phyloP scores from a whole-genome alignment of 176 grass and related monocot genomes.

The Ensete ventricosum region DNA sequence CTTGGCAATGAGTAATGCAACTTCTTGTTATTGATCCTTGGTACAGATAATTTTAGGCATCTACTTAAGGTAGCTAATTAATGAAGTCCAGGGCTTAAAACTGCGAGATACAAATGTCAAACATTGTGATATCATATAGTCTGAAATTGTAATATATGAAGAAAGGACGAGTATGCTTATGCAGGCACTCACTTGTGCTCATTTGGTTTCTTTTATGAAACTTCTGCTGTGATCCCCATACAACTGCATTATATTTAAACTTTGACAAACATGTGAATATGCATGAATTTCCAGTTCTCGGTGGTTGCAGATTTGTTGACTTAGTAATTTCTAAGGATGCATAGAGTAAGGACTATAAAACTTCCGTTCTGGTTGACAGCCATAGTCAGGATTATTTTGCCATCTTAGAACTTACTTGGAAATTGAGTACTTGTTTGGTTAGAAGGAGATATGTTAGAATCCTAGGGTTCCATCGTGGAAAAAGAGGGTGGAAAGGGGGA shows the following conservation, averaged over 20 bases:
- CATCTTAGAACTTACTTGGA: background rate
- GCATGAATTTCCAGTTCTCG: background rate
- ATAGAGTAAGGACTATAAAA: too few relatives aligned
- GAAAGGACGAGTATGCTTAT: too few relatives aligned
- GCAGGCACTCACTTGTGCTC: background rate
- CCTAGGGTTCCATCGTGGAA: too few relatives aligned
- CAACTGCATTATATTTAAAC: background rate
- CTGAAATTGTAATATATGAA: too few relatives aligned
- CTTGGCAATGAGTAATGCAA: constrained; percentile 3
- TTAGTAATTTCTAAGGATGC: background rate
- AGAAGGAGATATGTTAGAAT: background rate
- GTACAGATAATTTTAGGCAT: background rate
- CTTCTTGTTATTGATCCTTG: background rate
- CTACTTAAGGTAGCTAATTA: background rate
- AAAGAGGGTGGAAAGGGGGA: too few relatives aligned
- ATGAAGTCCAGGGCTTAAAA: too few relatives aligned
- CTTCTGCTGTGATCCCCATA: background rate
- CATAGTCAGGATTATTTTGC: background rate
- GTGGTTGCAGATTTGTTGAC: background rate
- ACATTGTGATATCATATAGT: too few relatives aligned
- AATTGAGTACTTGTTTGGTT: background rate
- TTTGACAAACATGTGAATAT: background rate
- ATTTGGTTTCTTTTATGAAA: background rate
- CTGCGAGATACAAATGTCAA: too few relatives aligned
- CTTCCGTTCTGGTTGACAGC: too few relatives aligned